Percentiles rank a stretch among this genome's conserved stretches.
Conservation (phyloP, 768 basidiomycete genomes). For the Hemileccinum impolitum region DNA sequence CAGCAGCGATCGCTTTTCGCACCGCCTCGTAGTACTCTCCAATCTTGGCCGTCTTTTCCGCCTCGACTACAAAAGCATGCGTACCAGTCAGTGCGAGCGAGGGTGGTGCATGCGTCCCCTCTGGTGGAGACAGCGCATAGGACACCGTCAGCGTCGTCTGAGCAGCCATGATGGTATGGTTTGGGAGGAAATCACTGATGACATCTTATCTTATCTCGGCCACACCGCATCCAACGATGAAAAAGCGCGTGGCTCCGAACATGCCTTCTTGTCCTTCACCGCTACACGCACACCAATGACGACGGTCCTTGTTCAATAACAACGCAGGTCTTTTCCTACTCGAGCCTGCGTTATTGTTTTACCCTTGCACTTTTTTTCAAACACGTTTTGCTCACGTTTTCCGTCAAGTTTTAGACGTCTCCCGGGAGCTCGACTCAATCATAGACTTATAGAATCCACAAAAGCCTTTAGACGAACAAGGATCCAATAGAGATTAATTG, state of each 20-base stretch:
- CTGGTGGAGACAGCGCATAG: constrained; percentile 24
- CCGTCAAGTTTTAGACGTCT: too few relatives aligned
- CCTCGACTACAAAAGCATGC: constrained; percentile 25
- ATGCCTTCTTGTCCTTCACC: not conserved
- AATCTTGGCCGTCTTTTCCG: constrained; percentile 11
- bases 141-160: constrained; percentile 16
- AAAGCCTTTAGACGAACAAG: constrained; percentile 7
- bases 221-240: not conserved
- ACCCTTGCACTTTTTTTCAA: not conserved
- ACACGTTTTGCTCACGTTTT: constrained; percentile 1
- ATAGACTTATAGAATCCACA: constrained; percentile 17
- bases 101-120: constrained; percentile 10
- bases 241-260: too few relatives aligned
- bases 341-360: constrained; percentile 20
- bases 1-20: constrained; percentile 45
- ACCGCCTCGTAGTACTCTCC: constrained; percentile 49
- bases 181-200: not conserved
- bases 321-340: constrained; percentile 35
- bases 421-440: not conserved
- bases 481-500: constrained; percentile 9
- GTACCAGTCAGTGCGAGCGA: constrained; percentile 21
- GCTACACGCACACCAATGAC: constrained; percentile 30
- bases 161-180: constrained; percentile 13
- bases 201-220: constrained; percentile 24
- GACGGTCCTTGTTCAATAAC: constrained; percentile 53